Conservation (phyloP, 768 basidiomycete genomes). For the Suillus hirtellus region DNA sequence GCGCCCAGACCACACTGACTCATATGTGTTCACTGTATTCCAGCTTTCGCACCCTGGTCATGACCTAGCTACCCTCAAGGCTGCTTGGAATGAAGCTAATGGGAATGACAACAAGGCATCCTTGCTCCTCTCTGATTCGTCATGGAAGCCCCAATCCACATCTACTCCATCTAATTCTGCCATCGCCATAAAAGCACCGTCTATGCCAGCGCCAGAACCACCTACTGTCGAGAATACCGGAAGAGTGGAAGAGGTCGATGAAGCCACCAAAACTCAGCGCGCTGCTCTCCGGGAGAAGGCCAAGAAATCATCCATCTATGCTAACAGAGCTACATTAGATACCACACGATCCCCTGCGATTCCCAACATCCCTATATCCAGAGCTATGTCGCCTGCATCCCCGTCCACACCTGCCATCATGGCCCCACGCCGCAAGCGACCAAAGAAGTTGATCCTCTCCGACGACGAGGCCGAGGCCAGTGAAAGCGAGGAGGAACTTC, state of each 20-base stretch:
- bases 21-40: conserved; percentile 54
- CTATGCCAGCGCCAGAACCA: conserved; percentile 21
- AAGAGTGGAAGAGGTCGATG: conserved; percentile 70
- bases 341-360: conserved; percentile 36
- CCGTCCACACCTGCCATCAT: conserved; percentile 43
- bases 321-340: conserved; percentile 58
- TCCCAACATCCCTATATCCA: conserved; percentile 37
- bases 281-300: conserved; percentile 71
- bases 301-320: conserved; percentile 82
- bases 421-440: conserved; percentile 47
- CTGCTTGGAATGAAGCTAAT: conserved; percentile 68
- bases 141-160: conserved; percentile 46
- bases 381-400: conserved; percentile 38
- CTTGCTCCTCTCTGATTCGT: conserved; percentile 53
- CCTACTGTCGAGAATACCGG: conserved; percentile 44
- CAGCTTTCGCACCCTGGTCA: conserved; percentile 58
- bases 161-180: conserved; percentile 22
- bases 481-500: conserved; percentile 49
- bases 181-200: neutral
- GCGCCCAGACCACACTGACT: conserved; percentile 34
- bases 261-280: conserved; percentile 67
- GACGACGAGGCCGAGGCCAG: conserved; percentile 60
- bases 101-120: conserved; percentile 64
- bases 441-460: conserved; percentile 63
- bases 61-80: conserved; percentile 42